These are phyloP conservation scores for Bipolaris zeicola DNA, from an alignment of 2,329 filamentous ascomycete genomes.

Conservation along the genomic window DNA sequence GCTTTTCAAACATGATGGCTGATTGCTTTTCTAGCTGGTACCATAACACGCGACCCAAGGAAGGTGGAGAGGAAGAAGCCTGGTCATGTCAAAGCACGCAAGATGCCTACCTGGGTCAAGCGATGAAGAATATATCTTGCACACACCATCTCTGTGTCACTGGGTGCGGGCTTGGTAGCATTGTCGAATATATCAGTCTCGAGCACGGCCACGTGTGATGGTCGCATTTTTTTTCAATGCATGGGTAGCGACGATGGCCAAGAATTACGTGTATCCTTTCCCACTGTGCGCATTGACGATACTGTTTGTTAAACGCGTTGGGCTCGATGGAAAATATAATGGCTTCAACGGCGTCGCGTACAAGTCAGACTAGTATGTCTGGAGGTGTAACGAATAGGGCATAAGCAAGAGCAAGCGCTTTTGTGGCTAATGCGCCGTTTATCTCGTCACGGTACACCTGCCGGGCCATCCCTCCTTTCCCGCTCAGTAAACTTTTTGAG, in stretches of 20 bases:
- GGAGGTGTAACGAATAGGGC: not conserved
- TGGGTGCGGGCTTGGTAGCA: slow-evolving; percentile 17
- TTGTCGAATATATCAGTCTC: slow-evolving; percentile 16
- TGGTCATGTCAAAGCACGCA: slow-evolving; percentile 93
- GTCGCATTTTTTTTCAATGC: not conserved
- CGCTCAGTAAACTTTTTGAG: not conserved
- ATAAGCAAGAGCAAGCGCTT: slow-evolving; percentile 2
- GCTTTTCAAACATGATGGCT: slow-evolving; percentile 43
- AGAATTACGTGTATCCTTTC: not conserved
- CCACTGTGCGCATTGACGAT: not conserved
- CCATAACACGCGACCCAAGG: slow-evolving; percentile 87
- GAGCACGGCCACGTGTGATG: not conserved
- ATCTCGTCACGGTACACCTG: not conserved
- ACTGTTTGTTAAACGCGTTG: not conserved
- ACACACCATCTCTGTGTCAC: slow-evolving; percentile 31
- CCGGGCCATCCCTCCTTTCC: not conserved
- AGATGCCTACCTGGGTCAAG: slow-evolving; percentile 99
- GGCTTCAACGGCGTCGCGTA: not conserved
- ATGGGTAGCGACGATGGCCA: not conserved
- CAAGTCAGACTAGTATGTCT: not conserved
- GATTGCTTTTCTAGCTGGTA: slow-evolving; percentile 71
- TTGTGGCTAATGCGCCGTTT: slow-evolving; percentile 2
- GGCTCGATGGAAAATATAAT: not conserved
- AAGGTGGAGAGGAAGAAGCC: slow-evolving; percentile 98
- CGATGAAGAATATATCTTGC: slow-evolving; percentile 52